These are phyloP conservation scores for Penicillium bovifimosum DNA, from an alignment of 495 filamentous ascomycete species.

Conservation along the genomic window DNA sequence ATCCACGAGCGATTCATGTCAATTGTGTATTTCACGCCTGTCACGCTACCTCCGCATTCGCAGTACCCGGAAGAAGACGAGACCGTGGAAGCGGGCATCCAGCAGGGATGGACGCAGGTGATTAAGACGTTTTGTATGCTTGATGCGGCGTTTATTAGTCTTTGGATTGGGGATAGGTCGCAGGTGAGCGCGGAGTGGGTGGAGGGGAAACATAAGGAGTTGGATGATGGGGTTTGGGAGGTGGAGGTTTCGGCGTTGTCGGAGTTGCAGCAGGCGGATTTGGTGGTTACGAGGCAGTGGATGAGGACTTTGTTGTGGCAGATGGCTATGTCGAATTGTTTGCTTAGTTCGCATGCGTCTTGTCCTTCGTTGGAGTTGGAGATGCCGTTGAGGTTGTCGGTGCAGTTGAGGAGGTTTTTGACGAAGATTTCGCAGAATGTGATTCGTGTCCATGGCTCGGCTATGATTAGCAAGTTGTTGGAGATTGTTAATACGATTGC, in stretches of 20 bases:
- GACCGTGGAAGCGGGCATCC: constrained; percentile 8
- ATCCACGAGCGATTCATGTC: constrained; percentile 31
- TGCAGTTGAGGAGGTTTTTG: constrained; percentile 43
- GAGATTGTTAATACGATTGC: constrained; percentile 52
- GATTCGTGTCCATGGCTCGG: constrained; percentile 51
- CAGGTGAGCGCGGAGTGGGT: constrained; percentile 24
- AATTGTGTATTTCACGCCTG: constrained; percentile 19
- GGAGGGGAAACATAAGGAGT: constrained; percentile 22
- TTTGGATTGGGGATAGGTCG: constrained; percentile 25
- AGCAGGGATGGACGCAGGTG: constrained; percentile 19
- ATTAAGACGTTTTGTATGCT: constrained; percentile 24
- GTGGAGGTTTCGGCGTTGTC: constrained; percentile 27
- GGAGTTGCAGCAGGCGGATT: constrained; percentile 46
- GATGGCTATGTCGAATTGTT: constrained; percentile 45
- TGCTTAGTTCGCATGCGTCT: constrained; percentile 33
- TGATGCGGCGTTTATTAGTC: constrained; percentile 19
- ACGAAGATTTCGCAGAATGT: constrained; percentile 37
- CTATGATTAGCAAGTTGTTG: constrained; percentile 53
- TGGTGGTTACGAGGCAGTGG: constrained; percentile 52
- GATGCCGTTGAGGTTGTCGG: constrained; percentile 48
- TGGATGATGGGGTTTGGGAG: constrained; percentile 26
- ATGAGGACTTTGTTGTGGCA: constrained; percentile 50
- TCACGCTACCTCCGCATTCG: constrained; percentile 13
- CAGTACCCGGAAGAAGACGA: constrained; percentile 22
- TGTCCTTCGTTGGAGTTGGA: constrained; percentile 43